These are phyloP conservation scores for Perkinsus olseni DNA, from an alignment of 169 alveolate species.

Conservation along the genomic window DNA sequence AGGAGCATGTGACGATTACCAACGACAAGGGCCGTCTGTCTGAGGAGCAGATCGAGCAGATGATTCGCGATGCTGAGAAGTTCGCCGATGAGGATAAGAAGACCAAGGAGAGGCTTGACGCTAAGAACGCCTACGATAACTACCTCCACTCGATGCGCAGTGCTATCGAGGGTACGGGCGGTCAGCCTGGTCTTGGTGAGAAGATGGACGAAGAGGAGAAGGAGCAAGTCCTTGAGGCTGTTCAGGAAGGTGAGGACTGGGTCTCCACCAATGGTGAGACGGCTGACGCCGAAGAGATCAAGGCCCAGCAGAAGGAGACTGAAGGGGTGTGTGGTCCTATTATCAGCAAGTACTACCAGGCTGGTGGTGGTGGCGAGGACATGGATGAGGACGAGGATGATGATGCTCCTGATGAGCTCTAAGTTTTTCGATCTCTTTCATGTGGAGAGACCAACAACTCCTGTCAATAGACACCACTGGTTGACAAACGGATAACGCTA, in stretches of 20 bases:
- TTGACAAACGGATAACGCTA: neutral
- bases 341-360: constrained; percentile 80
- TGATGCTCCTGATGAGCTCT: constrained; percentile 61
- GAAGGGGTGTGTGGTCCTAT: constrained; percentile 88
- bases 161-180: constrained; percentile 78
- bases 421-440: neutral
- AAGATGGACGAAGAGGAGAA: constrained; percentile 83
- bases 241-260: constrained; percentile 83
- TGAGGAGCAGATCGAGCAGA: constrained; percentile 84
- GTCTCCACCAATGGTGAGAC: constrained; percentile 72
- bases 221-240: constrained; percentile 60
- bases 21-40: constrained; percentile 87
- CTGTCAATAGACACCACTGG: neutral
- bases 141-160: constrained; percentile 80
- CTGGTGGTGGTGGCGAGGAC: constrained; percentile 62
- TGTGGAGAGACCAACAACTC: neutral
- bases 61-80: constrained; percentile 86
- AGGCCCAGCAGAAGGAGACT: constrained; percentile 80
- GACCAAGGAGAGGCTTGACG: constrained; percentile 77
- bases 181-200: constrained; percentile 61
- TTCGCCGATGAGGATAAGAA: constrained; percentile 85
- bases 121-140: constrained; percentile 81
- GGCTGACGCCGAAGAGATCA: constrained; percentile 82
- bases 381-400: constrained; percentile 52
- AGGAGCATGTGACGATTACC: constrained; percentile 85